phyloP scores from a whole-genome alignment of 2,329 filamentous ascomycete genomes.

The Pseudocercospora ulei region DNA sequence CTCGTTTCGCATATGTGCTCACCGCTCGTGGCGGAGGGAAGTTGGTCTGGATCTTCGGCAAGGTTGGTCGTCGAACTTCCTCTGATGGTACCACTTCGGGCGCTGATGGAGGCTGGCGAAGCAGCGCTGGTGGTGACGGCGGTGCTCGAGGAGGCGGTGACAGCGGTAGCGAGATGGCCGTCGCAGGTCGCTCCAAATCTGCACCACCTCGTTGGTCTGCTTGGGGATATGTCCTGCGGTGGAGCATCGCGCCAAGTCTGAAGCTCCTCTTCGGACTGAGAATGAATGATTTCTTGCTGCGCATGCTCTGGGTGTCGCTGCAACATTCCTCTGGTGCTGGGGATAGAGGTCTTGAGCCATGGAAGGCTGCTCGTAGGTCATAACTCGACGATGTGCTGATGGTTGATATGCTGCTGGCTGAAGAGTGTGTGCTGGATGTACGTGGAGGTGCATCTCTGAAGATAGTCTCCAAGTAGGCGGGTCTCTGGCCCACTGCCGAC shows the following conservation, averaged over 20 bases:
- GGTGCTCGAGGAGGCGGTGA: conserved; percentile 12
- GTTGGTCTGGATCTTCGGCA: conserved; percentile 25
- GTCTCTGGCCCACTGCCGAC: conserved; percentile 23
- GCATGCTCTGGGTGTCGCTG: conserved; percentile 20
- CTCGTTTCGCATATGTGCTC: conserved; percentile 20
- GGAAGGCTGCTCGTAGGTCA: conserved; percentile 21
- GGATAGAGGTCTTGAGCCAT: conserved; percentile 23
- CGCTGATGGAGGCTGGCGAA: background rate
- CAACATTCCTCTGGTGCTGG: conserved; percentile 26
- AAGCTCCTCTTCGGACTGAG: conserved; percentile 20
- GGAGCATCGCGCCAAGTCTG: conserved; percentile 22
- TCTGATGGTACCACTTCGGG: background rate
- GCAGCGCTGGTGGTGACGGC: conserved; percentile 8
- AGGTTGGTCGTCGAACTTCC: conserved; percentile 21
- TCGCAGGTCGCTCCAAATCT: conserved; percentile 10
- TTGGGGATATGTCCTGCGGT: conserved; percentile 26
- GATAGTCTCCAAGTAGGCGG: conserved; percentile 30
- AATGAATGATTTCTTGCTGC: conserved; percentile 24
- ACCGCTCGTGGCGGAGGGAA: conserved; percentile 22
- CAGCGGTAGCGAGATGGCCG: conserved; percentile 5
- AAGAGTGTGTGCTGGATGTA: conserved; percentile 25
- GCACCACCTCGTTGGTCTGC: conserved; percentile 15
- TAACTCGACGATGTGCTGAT: conserved; percentile 21
- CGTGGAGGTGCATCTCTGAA: conserved; percentile 24
- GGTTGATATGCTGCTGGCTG: conserved; percentile 27